Percentiles rank a stretch among this genome's conserved stretches.
Evolutionary conservation across 2,329 filamentous ascomycete genomes (phyloP).

Genomic region (Xylariaceae sp.): DNA sequence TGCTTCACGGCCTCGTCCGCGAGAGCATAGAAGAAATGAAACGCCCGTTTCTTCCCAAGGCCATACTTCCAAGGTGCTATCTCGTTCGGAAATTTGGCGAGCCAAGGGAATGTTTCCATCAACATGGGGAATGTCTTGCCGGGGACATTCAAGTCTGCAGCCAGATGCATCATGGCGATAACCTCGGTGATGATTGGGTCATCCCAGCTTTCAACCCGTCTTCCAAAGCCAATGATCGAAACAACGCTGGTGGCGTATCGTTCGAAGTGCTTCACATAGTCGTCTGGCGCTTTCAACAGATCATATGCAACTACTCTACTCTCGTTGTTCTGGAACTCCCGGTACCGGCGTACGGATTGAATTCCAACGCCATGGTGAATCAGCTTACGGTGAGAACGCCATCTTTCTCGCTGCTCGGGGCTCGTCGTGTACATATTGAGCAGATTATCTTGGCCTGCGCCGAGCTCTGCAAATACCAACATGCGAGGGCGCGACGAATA

Average conservation of each 20-base stretch:
- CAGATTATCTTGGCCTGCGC: slow-evolving; percentile 38
- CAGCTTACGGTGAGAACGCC: slow-evolving; percentile 43
- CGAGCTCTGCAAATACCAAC: slow-evolving; percentile 43
- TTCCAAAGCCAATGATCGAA: slow-evolving; percentile 53
- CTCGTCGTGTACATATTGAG: slow-evolving; percentile 39
- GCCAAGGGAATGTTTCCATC: slow-evolving; percentile 50
- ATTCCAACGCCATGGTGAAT: slow-evolving; percentile 49
- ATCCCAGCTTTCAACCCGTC: slow-evolving; percentile 43
- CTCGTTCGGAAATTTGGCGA: slow-evolving; percentile 43
- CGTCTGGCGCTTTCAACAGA: slow-evolving; percentile 37
- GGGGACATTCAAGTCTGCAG: slow-evolving; percentile 50
- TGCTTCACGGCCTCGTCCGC: slow-evolving; percentile 44
- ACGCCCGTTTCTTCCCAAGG: slow-evolving; percentile 40
- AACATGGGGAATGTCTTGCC: slow-evolving; percentile 53
- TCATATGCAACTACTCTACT: slow-evolving; percentile 51
- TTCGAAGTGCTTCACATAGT: slow-evolving; percentile 51
- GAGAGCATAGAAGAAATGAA: slow-evolving; percentile 48
- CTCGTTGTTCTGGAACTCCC: slow-evolving; percentile 53
- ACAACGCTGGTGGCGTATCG: slow-evolving; percentile 50
- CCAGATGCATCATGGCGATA: slow-evolving; percentile 53
- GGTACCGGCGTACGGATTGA: slow-evolving; percentile 51
- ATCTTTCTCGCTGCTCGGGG: slow-evolving; percentile 35
- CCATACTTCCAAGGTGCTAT: slow-evolving; percentile 49
- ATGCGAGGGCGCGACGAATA: slow-evolving; percentile 48
- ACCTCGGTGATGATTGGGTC: slow-evolving; percentile 58